Evolutionary conservation across 2,329 filamentous ascomycete genomes (phyloP).

Genomic region (Periconia macrospinosa): DNA sequence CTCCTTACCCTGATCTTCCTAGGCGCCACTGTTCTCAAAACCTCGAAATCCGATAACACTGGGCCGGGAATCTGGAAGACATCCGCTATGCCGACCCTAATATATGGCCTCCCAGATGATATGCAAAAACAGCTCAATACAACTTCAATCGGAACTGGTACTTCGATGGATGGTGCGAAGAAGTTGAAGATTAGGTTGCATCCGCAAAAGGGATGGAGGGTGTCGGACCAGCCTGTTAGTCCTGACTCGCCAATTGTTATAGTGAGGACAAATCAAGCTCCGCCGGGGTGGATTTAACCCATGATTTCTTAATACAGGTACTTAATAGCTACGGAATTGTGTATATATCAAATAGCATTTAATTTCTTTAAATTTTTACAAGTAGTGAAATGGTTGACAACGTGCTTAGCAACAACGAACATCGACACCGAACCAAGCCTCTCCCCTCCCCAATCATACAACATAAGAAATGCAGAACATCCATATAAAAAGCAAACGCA

Average conservation of each 20-base stretch:
- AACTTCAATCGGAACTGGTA: constrained; percentile 5
- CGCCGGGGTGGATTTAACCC: constrained; percentile 1
- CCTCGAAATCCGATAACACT: constrained; percentile 10
- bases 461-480: no score
- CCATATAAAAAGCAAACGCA: no score
- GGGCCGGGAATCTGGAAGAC: constrained; percentile 31
- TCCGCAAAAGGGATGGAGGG: constrained; percentile 18
- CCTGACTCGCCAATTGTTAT: background rate
- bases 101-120: constrained; percentile 28
- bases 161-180: background rate
- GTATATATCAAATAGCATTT: no score
- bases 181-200: constrained; percentile 16
- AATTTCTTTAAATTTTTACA: no score
- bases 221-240: constrained; percentile 14
- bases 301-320: background rate
- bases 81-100: constrained; percentile 30
- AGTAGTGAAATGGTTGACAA: no score
- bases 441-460: no score
- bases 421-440: no score
- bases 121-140: constrained; percentile 12
- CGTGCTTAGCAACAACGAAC: no score
- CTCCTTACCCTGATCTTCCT: constrained; percentile 26
- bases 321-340: no score
- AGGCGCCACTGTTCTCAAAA: constrained; percentile 24
- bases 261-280: background rate